Conservation (phyloP, 2,329 filamentous ascomycete genomes). For the Meredithiella fracta region DNA sequence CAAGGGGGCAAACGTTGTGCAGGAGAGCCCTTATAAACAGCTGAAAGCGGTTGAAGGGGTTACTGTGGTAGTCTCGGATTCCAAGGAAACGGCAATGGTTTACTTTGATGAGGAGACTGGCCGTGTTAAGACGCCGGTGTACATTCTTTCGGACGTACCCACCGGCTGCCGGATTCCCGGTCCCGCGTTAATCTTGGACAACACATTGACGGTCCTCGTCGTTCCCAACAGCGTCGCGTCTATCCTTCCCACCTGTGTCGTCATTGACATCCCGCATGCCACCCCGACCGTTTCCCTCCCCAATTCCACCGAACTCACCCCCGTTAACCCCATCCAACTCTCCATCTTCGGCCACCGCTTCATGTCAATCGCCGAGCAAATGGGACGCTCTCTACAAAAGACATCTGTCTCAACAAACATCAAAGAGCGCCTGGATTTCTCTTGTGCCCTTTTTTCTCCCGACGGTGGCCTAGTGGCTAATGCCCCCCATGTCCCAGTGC, state of each 20-base stretch:
- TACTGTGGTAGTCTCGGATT: conserved; percentile 33
- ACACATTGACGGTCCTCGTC: conserved; percentile 82
- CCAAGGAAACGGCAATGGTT: conserved; percentile 46
- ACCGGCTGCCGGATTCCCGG: conserved; percentile 59
- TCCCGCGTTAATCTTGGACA: conserved; percentile 74
- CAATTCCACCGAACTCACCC: not conserved
- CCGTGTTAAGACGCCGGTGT: conserved; percentile 57
- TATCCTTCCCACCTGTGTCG: conserved; percentile 70
- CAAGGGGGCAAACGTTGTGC: conserved; percentile 23
- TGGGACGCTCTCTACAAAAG: conserved; percentile 66
- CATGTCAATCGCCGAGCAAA: conserved; percentile 75
- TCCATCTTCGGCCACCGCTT: conserved; percentile 70
- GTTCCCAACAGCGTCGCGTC: conserved; percentile 62
- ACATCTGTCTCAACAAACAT: conserved; percentile 69
- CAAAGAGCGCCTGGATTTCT: conserved; percentile 69
- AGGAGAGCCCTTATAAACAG: conserved; percentile 73
- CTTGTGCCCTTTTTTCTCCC: conserved; percentile 63
- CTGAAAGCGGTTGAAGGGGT: conserved; percentile 35
- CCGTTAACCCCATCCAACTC: conserved; percentile 53
- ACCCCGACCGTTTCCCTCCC: not conserved
- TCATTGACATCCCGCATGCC: conserved; percentile 46
- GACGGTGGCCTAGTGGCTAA: conserved; percentile 63
- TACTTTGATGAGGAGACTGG: conserved; percentile 57
- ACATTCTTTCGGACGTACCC: conserved; percentile 58
- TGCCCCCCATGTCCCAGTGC: conserved; percentile 64